A percentile compares a stretch with the other conserved stretches of the same genome.
phyloP scores from a whole-genome alignment of 306 rosid species.

The Bauhinia variegata region DNA sequence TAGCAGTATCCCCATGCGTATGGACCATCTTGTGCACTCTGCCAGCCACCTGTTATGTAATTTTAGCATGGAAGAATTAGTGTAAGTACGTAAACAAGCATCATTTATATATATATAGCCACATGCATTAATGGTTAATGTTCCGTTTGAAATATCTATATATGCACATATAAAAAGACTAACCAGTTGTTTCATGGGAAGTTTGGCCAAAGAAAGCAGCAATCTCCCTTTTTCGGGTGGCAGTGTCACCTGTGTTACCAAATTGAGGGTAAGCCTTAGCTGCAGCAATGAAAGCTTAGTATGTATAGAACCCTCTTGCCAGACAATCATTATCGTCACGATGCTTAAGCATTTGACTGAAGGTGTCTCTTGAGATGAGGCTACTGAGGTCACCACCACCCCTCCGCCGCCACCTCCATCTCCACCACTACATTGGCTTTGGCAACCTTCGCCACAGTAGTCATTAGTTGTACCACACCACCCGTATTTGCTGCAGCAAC shows the following conservation, averaged over 20 bases:
- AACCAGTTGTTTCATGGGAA: constrained; percentile 68
- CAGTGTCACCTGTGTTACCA: constrained; percentile 47
- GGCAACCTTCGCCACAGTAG: constrained; percentile 45
- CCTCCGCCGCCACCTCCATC: not conserved
- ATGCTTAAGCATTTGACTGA: constrained; percentile 51
- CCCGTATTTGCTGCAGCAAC: constrained; percentile 59
- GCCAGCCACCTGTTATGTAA: constrained; percentile 52
- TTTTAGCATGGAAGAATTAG: too few species aligned
- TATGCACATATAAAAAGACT: not conserved
- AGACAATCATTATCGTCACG: constrained; percentile 44
- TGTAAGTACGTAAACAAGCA: too few species aligned
- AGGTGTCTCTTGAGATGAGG: constrained; percentile 42
- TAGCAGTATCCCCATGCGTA: constrained; percentile 79
- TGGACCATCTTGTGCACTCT: constrained; percentile 66
- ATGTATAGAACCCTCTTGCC: constrained; percentile 30
- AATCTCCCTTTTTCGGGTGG: constrained; percentile 51
- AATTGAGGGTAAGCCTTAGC: constrained; percentile 48
- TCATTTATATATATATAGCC: too few species aligned
- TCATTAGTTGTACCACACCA: constrained; percentile 46
- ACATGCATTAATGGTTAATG: too few species aligned
- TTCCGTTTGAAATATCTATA: too few species aligned
- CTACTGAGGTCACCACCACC: constrained; percentile 33
- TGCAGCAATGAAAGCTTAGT: not conserved
- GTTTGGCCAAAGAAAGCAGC: constrained; percentile 83
- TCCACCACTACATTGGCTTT: constrained; percentile 49